These are phyloP conservation scores for Phanerochaete sordida DNA, from an alignment of 768 basidiomycete species.

Conservation along the genomic window DNA sequence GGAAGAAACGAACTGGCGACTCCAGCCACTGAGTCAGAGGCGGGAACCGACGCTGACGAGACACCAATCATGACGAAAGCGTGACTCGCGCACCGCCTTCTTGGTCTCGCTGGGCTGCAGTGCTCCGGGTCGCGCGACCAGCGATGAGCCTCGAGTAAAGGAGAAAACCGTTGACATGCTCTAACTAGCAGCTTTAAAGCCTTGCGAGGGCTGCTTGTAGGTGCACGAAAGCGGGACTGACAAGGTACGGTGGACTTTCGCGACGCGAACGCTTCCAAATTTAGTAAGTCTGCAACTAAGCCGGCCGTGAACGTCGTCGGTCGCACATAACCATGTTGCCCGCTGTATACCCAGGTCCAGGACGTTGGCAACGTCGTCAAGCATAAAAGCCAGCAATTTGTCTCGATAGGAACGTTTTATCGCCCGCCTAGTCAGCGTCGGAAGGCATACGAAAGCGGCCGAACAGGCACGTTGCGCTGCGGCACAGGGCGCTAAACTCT, in stretches of 20 bases:
- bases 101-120: background rate
- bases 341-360: slow-evolving; percentile 2
- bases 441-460: slow-evolving; percentile 4
- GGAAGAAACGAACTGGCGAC: background rate
- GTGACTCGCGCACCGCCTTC: background rate
- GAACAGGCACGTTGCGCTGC: slow-evolving; percentile 1
- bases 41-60: background rate
- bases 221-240: background rate
- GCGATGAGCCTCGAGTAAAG: background rate
- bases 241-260: background rate
- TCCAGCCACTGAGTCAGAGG: background rate
- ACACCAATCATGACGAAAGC: background rate
- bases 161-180: background rate
- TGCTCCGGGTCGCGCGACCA: background rate
- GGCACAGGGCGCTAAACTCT: slow-evolving; percentile 1
- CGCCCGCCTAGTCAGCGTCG: background rate
- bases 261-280: background rate
- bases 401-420: background rate
- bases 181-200: background rate
- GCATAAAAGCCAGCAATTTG: background rate
- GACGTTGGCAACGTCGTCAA: background rate
- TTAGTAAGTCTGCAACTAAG: background rate
- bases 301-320: background rate
- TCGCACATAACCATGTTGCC: background rate
- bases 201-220: background rate